Conservation (phyloP, 2,329 filamentous ascomycete species). For the Cladosporium colombiae region DNA sequence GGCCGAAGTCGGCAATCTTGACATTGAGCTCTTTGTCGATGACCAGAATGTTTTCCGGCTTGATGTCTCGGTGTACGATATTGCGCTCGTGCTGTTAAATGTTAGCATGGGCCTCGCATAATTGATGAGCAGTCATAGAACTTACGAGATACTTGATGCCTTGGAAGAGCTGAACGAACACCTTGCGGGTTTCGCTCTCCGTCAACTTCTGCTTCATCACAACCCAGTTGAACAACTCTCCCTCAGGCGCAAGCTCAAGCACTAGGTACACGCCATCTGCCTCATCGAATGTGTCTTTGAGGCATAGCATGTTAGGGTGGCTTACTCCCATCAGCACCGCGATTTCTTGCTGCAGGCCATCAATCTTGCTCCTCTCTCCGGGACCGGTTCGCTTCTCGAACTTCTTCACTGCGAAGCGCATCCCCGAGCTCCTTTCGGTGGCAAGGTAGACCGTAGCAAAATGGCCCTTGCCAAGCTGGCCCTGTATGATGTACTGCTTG, state of each 20-base stretch:
- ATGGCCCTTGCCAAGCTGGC: slow-evolving; percentile 89
- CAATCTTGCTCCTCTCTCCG: slow-evolving; percentile 79
- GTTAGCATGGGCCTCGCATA: not conserved
- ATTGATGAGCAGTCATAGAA: slow-evolving; percentile 18
- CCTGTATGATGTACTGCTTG: slow-evolving; percentile 80
- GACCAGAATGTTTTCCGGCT: slow-evolving; percentile 92
- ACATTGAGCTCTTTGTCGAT: slow-evolving; percentile 81
- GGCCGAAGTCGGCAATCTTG: slow-evolving; percentile 93
- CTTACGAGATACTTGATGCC: slow-evolving; percentile 92
- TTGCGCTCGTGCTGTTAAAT: slow-evolving; percentile 80
- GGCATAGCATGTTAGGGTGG: slow-evolving; percentile 86
- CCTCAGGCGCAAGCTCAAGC: slow-evolving; percentile 84
- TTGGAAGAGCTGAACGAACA: slow-evolving; percentile 90
- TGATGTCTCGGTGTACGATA: slow-evolving; percentile 97
- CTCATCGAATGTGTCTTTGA: slow-evolving; percentile 95
- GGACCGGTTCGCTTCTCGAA: slow-evolving; percentile 84
- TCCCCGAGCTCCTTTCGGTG: slow-evolving; percentile 79
- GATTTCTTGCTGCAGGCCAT: slow-evolving; percentile 91
- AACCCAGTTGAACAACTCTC: slow-evolving; percentile 94
- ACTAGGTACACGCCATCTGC: slow-evolving; percentile 87
- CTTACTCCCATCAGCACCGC: slow-evolving; percentile 96
- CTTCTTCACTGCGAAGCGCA: slow-evolving; percentile 87
- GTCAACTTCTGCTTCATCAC: slow-evolving; percentile 85
- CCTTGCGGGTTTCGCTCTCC: slow-evolving; percentile 78
- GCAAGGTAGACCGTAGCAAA: slow-evolving; percentile 94